Conservation (phyloP, 2,329 filamentous ascomycete species). For the Orbilia oligospora region DNA sequence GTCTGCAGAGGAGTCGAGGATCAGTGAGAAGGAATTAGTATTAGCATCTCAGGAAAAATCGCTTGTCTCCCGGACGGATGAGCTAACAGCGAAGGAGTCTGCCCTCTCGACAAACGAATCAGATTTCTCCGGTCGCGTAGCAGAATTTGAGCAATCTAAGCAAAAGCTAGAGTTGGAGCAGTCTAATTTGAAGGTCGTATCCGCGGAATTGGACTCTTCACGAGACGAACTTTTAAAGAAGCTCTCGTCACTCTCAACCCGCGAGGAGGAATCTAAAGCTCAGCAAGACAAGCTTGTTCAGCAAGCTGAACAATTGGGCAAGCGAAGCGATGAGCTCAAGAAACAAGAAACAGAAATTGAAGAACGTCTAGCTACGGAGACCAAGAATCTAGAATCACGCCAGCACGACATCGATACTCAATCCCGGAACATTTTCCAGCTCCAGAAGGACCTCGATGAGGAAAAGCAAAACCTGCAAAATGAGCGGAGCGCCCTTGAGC, state of each 20-base stretch:
- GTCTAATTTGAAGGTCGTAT: slow-evolving; percentile 5
- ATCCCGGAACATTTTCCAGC: slow-evolving; percentile 9
- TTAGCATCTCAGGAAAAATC: slow-evolving; percentile 43
- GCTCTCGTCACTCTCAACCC: slow-evolving; percentile 6
- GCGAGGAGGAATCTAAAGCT: slow-evolving; percentile 10
- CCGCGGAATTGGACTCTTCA: slow-evolving; percentile 5
- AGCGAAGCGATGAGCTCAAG: slow-evolving; percentile 18
- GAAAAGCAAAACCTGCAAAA: slow-evolving; percentile 21
- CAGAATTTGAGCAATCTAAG: slow-evolving; percentile 32
- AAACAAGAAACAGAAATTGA: slow-evolving; percentile 20
- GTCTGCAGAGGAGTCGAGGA: slow-evolving; percentile 18
- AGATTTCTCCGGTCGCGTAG: slow-evolving; percentile 16
- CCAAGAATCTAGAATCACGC: slow-evolving; percentile 15
- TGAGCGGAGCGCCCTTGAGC: slow-evolving; percentile 12
- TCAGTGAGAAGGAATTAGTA: slow-evolving; percentile 26
- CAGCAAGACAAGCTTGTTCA: slow-evolving; percentile 29
- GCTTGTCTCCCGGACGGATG: slow-evolving; percentile 5
- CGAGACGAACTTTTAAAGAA: slow-evolving; percentile 18
- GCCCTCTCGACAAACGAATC: slow-evolving; percentile 13
- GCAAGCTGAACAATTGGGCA: slow-evolving; percentile 11
- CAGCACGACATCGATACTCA: slow-evolving; percentile 13
- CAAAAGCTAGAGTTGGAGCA: slow-evolving; percentile 27
- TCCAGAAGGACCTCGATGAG: slow-evolving; percentile 8
- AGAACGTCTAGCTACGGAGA: slow-evolving; percentile 19
- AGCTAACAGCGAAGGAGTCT: slow-evolving; percentile 22